Evolutionary conservation across 345 rosid species (phyloP).

Genomic region (Anastatica hierochuntica): DNA sequence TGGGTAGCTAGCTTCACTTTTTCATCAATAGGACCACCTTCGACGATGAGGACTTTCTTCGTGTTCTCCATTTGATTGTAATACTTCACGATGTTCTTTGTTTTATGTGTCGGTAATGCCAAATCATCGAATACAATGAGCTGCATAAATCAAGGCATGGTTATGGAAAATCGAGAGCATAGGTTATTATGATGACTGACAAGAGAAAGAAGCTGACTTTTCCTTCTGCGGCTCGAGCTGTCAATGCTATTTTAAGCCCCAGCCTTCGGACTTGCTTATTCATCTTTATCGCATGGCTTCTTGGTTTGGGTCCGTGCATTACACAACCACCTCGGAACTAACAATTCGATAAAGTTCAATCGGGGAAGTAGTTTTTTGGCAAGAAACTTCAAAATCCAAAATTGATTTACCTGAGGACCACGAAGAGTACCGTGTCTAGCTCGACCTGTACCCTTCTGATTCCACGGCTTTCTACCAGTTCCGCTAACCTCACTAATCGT

Average conservation of each 20-base stretch:
- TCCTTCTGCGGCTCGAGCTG: conserved; percentile 95
- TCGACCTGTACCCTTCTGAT: conserved; percentile 81
- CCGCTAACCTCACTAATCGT: conserved; percentile 91
- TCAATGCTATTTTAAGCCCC: conserved; percentile 81
- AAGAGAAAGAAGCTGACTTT: conserved; percentile 43
- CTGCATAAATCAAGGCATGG: conserved; percentile 34
- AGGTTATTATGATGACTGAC: not conserved
- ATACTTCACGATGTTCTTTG: conserved; percentile 64
- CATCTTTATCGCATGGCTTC: conserved; percentile 84
- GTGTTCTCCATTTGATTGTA: conserved; percentile 62
- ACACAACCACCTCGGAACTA: conserved; percentile 84
- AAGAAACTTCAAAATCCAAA: not conserved
- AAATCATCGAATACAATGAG: conserved; percentile 72
- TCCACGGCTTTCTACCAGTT: conserved; percentile 87
- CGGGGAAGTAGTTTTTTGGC: not conserved
- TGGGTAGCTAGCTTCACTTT: conserved; percentile 87
- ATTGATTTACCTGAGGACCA: conserved; percentile 70
- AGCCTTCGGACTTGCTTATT: conserved; percentile 87
- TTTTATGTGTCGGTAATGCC: conserved; percentile 74
- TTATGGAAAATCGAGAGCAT: too few species aligned
- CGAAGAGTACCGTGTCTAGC: conserved; percentile 86
- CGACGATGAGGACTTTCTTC: conserved; percentile 75
- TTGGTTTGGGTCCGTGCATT: conserved; percentile 92
- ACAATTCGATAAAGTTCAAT: conserved; percentile 6
- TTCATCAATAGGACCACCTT: conserved; percentile 68